phyloP scores from a whole-genome alignment of 805 yeast genomes.

The Saccharomycopsis sp. region DNA sequence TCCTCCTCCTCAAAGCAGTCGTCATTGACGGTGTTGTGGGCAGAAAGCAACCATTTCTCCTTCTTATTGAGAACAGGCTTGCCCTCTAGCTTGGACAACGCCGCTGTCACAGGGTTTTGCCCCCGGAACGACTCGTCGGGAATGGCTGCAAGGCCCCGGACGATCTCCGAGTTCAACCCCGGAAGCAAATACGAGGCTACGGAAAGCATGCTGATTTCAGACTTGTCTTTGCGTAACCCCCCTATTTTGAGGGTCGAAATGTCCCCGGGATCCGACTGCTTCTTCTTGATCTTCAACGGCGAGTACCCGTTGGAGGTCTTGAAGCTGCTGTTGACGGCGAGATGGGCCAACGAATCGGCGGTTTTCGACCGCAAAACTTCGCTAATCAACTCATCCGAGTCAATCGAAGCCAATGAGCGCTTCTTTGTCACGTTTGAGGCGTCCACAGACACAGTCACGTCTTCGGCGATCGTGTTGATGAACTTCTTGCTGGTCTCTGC shows the following conservation, averaged over 20 bases:
- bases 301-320: conserved; percentile 10
- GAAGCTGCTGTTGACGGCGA: conserved; percentile 1
- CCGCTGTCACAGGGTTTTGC: conserved; percentile 66
- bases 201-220: conserved; percentile 14
- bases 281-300: neutral
- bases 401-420: neutral
- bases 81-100: conserved; percentile 72
- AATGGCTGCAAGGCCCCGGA: conserved; percentile 73
- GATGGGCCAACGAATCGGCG: neutral
- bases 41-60: neutral
- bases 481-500: neutral
- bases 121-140: conserved; percentile 67
- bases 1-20: neutral
- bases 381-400: neutral
- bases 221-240: neutral
- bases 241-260: neutral
- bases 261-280: neutral
- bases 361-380: neutral
- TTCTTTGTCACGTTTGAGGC: neutral
- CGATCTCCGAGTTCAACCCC: conserved; percentile 49
- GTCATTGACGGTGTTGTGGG: neutral
- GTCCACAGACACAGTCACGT: neutral
- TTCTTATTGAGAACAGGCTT: neutral
- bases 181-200: conserved; percentile 23
- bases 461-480: neutral